Evolutionary conservation across 2,329 filamentous ascomycete species (phyloP).

Genomic region (Colletotrichum siamense): DNA sequence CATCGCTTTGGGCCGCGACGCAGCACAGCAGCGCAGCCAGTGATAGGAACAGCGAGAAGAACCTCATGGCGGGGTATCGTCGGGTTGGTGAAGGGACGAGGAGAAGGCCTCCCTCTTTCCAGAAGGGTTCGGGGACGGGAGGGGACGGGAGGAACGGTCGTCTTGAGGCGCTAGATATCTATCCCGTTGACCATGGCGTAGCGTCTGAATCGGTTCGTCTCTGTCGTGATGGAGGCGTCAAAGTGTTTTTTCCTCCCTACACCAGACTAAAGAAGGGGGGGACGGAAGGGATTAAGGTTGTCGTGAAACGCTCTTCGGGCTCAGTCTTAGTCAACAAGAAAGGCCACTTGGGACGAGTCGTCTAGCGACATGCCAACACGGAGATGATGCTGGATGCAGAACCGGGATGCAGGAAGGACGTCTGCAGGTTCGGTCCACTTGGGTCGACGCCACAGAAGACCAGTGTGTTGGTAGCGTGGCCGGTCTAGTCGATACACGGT

Average conservation of each 20-base stretch:
- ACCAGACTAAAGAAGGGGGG: neutral
- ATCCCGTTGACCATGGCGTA: constrained; percentile 10
- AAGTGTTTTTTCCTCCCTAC: neutral
- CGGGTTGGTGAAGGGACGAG: neutral
- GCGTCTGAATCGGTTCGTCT: neutral
- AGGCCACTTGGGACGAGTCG: constrained; percentile 7
- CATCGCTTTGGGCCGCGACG: constrained; percentile 9
- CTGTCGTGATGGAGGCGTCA: constrained; percentile 6
- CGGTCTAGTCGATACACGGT: neutral
- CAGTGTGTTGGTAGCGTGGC: constrained; percentile 1
- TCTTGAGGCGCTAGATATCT: constrained; percentile 10
- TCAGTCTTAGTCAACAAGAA: constrained; percentile 8
- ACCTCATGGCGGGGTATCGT: constrained; percentile 1
- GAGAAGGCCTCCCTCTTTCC: neutral
- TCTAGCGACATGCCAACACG: constrained; percentile 15
- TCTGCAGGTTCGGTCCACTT: constrained; percentile 11
- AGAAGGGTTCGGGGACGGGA: neutral
- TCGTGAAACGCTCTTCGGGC: constrained; percentile 5
- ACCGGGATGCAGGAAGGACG: neutral
- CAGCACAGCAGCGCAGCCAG: constrained; percentile 6
- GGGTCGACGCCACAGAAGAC: constrained; percentile 12
- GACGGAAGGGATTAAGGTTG: constrained; percentile 16
- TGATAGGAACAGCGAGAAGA: constrained; percentile 8
- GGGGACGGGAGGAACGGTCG: neutral
- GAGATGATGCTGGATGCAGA: constrained; percentile 18